These are phyloP conservation scores for Solanum corneliomulleri DNA, from an alignment of 257 asterid genomes.

Conservation along the genomic window DNA sequence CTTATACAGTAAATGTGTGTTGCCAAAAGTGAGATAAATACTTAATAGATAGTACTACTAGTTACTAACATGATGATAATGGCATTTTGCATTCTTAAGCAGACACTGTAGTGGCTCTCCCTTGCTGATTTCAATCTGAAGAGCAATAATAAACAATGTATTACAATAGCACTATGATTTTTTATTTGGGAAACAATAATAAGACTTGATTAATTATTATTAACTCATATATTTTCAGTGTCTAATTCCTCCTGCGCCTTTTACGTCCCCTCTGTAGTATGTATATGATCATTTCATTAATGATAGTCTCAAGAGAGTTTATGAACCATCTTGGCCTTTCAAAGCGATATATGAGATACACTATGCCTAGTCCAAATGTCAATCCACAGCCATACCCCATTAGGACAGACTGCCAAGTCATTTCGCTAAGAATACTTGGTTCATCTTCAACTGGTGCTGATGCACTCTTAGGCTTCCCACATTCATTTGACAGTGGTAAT, in stretches of 20 bases:
- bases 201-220: too few species aligned
- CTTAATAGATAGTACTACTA: background rate
- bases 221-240: background rate
- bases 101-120: too few species aligned
- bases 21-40: too few species aligned
- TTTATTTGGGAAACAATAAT: too few species aligned
- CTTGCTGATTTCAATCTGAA: too few species aligned
- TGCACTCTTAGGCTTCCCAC: background rate
- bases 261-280: background rate
- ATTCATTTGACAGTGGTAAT: background rate
- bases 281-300: background rate
- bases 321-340: background rate
- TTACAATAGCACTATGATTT: too few species aligned
- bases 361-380: background rate
- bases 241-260: background rate
- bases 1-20: too few species aligned
- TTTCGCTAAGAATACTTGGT: background rate
- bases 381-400: background rate
- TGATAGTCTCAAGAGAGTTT: background rate
- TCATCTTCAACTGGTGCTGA: background rate
- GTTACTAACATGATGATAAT: background rate
- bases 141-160: too few species aligned
- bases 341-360: background rate
- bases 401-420: background rate
- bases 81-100: background rate